Percentiles rank a stretch among this genome's conserved stretches.
Evolutionary conservation across 495 filamentous ascomycete genomes (phyloP).

Genomic region (Margaritispora aquatica): DNA sequence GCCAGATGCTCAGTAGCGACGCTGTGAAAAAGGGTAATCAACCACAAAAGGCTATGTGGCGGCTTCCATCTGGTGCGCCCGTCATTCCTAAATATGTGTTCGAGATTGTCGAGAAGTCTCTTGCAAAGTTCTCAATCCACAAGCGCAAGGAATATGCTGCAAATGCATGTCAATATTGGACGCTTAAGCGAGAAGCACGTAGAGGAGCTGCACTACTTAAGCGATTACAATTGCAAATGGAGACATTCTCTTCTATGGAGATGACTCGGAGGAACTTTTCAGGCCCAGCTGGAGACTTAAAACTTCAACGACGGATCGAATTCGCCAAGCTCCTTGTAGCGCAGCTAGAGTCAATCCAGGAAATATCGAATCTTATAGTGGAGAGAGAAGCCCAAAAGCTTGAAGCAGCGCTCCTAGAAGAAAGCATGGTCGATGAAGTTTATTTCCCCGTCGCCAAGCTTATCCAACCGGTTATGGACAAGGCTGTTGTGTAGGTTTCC

Average conservation of each 20-base stretch:
- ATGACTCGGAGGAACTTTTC: slow-evolving; percentile 89
- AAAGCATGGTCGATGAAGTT: slow-evolving; percentile 71
- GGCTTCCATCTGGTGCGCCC: slow-evolving; percentile 88
- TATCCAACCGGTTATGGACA: slow-evolving; percentile 74
- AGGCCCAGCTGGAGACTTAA: slow-evolving; percentile 77
- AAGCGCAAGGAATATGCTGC: slow-evolving; percentile 88
- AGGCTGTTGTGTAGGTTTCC: slow-evolving; percentile 56
- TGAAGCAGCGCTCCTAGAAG: slow-evolving; percentile 66
- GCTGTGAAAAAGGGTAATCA: slow-evolving; percentile 69
- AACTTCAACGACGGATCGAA: slow-evolving; percentile 75
- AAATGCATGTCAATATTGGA: slow-evolving; percentile 96
- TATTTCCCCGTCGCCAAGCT: slow-evolving; percentile 84
- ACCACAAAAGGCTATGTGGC: slow-evolving; percentile 73
- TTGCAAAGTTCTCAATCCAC: slow-evolving; percentile 72
- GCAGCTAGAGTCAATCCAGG: slow-evolving; percentile 68
- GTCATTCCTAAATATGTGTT: slow-evolving; percentile 85
- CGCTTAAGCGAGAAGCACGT: slow-evolving; percentile 87
- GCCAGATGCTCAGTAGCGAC: slow-evolving; percentile 48
- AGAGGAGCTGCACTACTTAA: slow-evolving; percentile 88
- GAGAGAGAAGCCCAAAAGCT: slow-evolving; percentile 69
- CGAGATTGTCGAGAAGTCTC: slow-evolving; percentile 69
- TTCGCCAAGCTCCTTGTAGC: slow-evolving; percentile 71
- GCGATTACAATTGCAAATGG: slow-evolving; percentile 86
- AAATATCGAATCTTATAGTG: slow-evolving; percentile 60
- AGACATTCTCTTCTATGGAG: slow-evolving; percentile 94